A percentile compares a stretch with the other conserved stretches of the same genome.
Evolutionary conservation across 2,329 filamentous ascomycete genomes (phyloP).

Genomic region (Calonectria pseudoturangicola): DNA sequence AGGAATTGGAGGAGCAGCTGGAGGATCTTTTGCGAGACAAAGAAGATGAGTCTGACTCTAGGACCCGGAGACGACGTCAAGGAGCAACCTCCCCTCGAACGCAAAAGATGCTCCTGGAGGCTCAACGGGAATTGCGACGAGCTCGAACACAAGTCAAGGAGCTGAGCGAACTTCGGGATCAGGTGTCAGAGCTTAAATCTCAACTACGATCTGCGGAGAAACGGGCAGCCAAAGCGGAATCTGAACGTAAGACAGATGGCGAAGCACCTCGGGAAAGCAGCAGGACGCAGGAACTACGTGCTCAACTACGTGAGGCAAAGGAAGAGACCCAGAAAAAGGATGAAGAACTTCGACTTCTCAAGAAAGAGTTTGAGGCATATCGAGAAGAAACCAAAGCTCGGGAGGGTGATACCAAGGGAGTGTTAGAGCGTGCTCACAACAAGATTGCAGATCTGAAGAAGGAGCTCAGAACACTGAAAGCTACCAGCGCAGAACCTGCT

Average conservation of each 20-base stretch:
- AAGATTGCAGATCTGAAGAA: constrained; percentile 75
- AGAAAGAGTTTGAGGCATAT: constrained; percentile 72
- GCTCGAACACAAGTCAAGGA: constrained; percentile 73
- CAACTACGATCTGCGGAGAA: constrained; percentile 70
- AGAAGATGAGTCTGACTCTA: constrained; percentile 58
- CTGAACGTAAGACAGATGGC: constrained; percentile 57
- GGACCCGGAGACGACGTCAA: constrained; percentile 60
- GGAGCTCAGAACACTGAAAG: constrained; percentile 69
- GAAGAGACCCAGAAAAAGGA: constrained; percentile 69
- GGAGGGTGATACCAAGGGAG: constrained; percentile 73
- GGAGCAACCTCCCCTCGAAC: constrained; percentile 67
- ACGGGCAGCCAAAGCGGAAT: constrained; percentile 61
- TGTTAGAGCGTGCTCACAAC: constrained; percentile 73
- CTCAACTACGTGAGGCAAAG: constrained; percentile 65
- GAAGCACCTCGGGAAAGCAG: constrained; percentile 50
- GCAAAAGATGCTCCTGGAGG: constrained; percentile 71
- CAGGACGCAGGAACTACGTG: constrained; percentile 61
- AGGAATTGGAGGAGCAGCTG: constrained; percentile 73
- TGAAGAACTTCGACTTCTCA: constrained; percentile 68
- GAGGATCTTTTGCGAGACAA: constrained; percentile 63
- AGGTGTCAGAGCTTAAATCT: constrained; percentile 71
- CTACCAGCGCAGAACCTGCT: constrained; percentile 44
- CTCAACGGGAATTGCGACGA: constrained; percentile 72
- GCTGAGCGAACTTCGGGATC: constrained; percentile 69
- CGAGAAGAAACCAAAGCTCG: constrained; percentile 72